A percentile compares a stretch with the other conserved stretches of the same genome.
These are phyloP conservation scores for Albifimbria verrucaria DNA, from an alignment of 2,329 filamentous ascomycete species.

Conservation along the genomic window DNA sequence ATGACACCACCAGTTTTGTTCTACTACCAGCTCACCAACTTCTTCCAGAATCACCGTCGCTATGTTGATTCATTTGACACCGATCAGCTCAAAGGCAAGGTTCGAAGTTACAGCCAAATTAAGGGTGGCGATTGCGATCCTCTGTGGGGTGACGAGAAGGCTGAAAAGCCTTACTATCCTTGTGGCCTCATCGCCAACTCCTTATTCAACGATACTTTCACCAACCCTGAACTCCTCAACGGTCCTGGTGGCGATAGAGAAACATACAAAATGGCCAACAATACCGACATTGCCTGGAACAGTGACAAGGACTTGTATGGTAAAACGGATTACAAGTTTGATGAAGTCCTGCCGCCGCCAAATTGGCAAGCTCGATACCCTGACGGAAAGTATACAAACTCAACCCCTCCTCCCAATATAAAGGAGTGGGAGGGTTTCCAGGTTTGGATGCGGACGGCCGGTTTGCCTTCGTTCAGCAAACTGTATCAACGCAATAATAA, in stretches of 20 bases:
- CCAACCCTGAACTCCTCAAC: conserved; percentile 60
- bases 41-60: conserved; percentile 97
- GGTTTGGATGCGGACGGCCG: conserved; percentile 98
- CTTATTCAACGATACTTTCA: conserved; percentile 91
- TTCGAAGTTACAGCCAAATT: conserved; percentile 59
- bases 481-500: conserved; percentile 80
- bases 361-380: conserved; percentile 78
- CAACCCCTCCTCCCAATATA: conserved; percentile 67
- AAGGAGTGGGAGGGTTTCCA: conserved; percentile 81
- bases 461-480: conserved; percentile 92
- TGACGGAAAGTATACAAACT: conserved; percentile 59
- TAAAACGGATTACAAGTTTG: conserved; percentile 59
- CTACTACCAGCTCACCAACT: conserved; percentile 95
- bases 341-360: conserved; percentile 73
- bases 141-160: conserved; percentile 50
- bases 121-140: conserved; percentile 71
- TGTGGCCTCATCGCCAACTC: conserved; percentile 97
- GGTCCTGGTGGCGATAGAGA: conserved; percentile 29
- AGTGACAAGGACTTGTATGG: conserved; percentile 81
- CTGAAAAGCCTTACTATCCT: conserved; percentile 78
- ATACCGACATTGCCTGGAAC: conserved; percentile 76
- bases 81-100: conserved; percentile 73
- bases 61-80: conserved; percentile 89
- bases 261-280: conserved; percentile 73
- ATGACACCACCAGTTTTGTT: conserved; percentile 81